Conservation (phyloP, 163 green algal genomes). For the Volvox carteri region DNA sequence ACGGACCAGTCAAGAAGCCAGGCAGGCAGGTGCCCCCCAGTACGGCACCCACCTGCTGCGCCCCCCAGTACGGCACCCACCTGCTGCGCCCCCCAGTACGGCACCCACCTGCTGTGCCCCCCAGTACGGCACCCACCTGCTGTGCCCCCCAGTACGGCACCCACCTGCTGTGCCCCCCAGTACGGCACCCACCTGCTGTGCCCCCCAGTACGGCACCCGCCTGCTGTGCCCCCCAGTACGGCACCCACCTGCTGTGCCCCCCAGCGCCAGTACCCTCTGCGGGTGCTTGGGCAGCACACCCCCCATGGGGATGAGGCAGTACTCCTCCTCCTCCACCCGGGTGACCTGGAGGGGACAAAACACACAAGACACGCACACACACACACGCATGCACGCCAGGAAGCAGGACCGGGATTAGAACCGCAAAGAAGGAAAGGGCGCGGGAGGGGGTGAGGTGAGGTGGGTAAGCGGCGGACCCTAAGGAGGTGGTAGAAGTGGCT, state of each 20-base stretch:
- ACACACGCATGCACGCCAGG: no score
- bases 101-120: not conserved
- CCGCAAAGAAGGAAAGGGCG: not conserved
- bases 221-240: no score
- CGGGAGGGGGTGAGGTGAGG: not conserved
- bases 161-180: no score
- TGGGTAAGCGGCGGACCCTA: not conserved
- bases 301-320: constrained; percentile 99
- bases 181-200: no score
- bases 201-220: no score
- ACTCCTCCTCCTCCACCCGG: constrained; percentile 96
- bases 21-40: no score
- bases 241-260: constrained; percentile 91
- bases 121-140: no score
- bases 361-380: no score
- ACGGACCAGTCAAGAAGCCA: no score
- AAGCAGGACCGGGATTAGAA: no score
- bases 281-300: constrained; percentile 92
- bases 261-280: constrained; percentile 95
- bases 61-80: not conserved
- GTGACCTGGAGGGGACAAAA: constrained; percentile 70
- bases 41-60: not conserved
- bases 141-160: no score
- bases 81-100: not conserved
- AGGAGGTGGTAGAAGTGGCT: no score